Conservation (phyloP, 306 rosid species). For the Vigna reflexopilosa region DNA sequence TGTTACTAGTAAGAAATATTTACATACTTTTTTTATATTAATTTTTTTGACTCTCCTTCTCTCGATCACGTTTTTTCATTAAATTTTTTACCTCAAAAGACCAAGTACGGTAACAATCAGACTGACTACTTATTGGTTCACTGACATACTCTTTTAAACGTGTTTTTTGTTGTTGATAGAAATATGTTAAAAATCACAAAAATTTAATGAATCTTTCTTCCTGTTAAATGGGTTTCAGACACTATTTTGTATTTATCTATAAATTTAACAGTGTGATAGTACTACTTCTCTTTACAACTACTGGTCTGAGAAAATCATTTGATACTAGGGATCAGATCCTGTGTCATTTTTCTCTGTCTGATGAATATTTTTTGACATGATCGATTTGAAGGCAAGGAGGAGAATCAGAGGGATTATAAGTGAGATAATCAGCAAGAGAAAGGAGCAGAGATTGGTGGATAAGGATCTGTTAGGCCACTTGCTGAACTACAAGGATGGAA, state of each 20-base stretch:
- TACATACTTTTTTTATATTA: no score
- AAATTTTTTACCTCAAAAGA: no score
- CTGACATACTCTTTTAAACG: not conserved
- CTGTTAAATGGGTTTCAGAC: not conserved
- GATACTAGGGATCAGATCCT: constrained; percentile 22
- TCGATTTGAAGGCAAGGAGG: constrained; percentile 66
- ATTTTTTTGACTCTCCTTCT: no score
- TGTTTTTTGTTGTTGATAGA: not conserved
- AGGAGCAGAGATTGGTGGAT: constrained; percentile 58
- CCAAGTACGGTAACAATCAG: no score
- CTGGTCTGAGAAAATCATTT: not conserved
- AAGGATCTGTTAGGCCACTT: constrained; percentile 72
- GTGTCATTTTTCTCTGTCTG: constrained; percentile 1
- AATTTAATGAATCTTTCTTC: not conserved
- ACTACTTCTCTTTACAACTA: no score
- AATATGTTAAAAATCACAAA: not conserved
- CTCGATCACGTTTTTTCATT: no score
- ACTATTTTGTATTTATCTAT: not conserved
- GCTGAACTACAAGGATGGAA: constrained; percentile 65
- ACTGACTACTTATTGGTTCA: no score
- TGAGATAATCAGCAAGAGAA: constrained; percentile 70
- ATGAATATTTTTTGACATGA: constrained; percentile 12
- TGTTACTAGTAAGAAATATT: no score
- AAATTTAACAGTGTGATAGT: not conserved
- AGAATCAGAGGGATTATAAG: constrained; percentile 68